Evolutionary conservation across 495 filamentous ascomycete species (phyloP).

Genomic region (Trichoderma parareesei): DNA sequence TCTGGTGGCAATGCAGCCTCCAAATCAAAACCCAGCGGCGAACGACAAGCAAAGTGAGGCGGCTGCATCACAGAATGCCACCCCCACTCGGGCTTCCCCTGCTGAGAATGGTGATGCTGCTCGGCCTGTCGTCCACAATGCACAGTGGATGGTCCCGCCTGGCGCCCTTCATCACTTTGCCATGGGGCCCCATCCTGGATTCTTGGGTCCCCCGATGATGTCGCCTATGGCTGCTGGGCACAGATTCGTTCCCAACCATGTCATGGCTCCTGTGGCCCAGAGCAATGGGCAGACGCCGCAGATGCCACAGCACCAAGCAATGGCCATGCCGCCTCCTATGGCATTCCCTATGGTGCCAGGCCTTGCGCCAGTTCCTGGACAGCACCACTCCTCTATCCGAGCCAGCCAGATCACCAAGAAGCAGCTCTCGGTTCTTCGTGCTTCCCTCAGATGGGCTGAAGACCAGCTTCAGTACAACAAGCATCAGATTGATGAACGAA

Average conservation of each 20-base stretch:
- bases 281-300: neutral
- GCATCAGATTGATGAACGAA: conserved; percentile 43
- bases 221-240: conserved; percentile 7
- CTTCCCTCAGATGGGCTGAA: conserved; percentile 31
- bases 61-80: conserved; percentile 25
- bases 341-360: neutral
- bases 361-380: neutral
- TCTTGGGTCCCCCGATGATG: conserved; percentile 11
- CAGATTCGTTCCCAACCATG: neutral
- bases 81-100: conserved; percentile 33
- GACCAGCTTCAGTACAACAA: conserved; percentile 38
- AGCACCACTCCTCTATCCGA: conserved; percentile 32
- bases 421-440: conserved; percentile 30
- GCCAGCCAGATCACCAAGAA: conserved; percentile 40
- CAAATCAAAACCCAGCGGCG: neutral
- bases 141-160: conserved; percentile 29
- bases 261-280: neutral
- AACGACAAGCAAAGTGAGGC: conserved; percentile 21
- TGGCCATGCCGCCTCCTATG: neutral
- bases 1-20: neutral
- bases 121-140: conserved; percentile 40
- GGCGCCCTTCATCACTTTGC: conserved; percentile 19
- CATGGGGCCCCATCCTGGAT: neutral
- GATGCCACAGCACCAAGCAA: neutral
- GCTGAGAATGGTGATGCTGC: conserved; percentile 37